These are phyloP conservation scores for Pichia cabralensis DNA, from an alignment of 805 yeast species.

Conservation along the genomic window DNA sequence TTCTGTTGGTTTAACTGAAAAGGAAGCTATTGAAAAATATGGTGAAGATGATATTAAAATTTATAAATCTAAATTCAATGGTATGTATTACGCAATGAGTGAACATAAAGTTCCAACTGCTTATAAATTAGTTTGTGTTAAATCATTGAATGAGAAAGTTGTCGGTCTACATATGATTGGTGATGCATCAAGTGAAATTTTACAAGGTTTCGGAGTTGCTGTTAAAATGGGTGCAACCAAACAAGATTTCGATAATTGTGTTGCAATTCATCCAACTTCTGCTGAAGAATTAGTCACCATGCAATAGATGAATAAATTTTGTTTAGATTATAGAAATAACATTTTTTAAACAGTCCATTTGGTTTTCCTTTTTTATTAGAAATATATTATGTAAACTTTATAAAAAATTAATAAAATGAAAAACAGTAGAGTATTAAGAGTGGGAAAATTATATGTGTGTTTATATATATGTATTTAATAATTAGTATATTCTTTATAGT, in stretches of 20 bases:
- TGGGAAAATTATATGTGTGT: too few relatives aligned
- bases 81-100: constrained; percentile 90
- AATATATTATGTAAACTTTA: too few relatives aligned
- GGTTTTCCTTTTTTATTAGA: too few relatives aligned
- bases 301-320: constrained; percentile 19
- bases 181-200: constrained; percentile 79
- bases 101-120: constrained; percentile 76
- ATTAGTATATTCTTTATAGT: too few relatives aligned
- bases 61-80: constrained; percentile 74
- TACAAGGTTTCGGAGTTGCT: constrained; percentile 98
- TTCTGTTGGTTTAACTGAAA: constrained; percentile 77
- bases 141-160: constrained; percentile 81
- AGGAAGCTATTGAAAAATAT: constrained; percentile 64
- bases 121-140: constrained; percentile 64
- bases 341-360: too few relatives aligned
- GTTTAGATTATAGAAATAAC: background rate
- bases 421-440: too few relatives aligned
- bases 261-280: constrained; percentile 97
- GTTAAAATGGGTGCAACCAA: constrained; percentile 99
- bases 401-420: too few relatives aligned
- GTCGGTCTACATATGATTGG: constrained; percentile 94
- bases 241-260: constrained; percentile 88
- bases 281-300: constrained; percentile 96
- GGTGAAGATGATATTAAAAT: constrained; percentile 75
- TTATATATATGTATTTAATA: too few relatives aligned